Base-by-base conservation (phyloP, 352 stramenopile species). In the Thraustochytrium sp. region DNA sequence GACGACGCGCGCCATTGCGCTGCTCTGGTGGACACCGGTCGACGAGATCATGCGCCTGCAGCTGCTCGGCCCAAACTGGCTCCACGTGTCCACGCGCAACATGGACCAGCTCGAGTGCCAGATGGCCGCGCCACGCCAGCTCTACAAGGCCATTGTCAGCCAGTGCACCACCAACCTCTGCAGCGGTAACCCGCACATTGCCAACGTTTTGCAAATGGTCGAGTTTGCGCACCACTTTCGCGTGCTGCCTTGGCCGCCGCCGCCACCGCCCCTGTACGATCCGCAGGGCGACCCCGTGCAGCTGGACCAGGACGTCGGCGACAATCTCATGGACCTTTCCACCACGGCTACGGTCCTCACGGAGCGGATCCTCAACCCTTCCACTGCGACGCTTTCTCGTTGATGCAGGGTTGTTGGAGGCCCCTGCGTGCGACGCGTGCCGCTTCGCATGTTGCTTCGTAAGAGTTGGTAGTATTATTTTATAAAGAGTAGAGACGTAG, bases 111-210 rank as follows among this genome's bases (percentile, higher is more conserved):
- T 80, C 29, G 68, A 80, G 46, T 65, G 31, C n/a, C 31, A 46
- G 23, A 23, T 46, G 5, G 53, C 23, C 9, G 34, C 31, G 13
- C 48, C 48, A 34, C 31, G 23, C 11, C 42, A 31, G 31, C 37
- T 80, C 5, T 80, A 80, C 51, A 80, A 64, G 68, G 31, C 48
- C 1, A 63, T 80, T 31, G 68, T 80, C 23, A 53, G 31, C 44
- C 68, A 80, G 37, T 80, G 68, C 68, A 80, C 68, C 11, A 53
- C 68, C 3, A 80, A 80, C 31, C 37, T 80, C 34, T 80, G 31
- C 68, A 38, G 31, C 8, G 68, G 68, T 23, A 80, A 80, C n/a
- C 68, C 68, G 8, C 42, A 64, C 13, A 5, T 80, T 80, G 31
- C 42, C n/a, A 46, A 11, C 23, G 68, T 40, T 11, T 11, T 80